Evolutionary conservation across 1,139 yeast genomes (phyloP), one percentile per base, ranked within the genome.

Genomic region (Saccharomyces pastorianus): DNA sequence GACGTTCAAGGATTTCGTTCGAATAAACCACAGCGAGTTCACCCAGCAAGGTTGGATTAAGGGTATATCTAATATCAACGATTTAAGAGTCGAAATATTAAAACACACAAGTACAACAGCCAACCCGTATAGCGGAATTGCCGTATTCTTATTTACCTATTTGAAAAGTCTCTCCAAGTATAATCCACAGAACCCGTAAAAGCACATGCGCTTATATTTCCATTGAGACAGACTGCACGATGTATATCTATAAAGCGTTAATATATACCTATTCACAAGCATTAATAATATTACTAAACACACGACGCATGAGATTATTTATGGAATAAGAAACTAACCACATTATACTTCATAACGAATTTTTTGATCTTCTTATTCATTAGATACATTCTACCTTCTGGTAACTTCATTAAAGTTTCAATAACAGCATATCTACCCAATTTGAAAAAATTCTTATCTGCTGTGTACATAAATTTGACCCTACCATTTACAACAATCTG

Each of bases 401-500:
- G 65, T 1, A 56, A 46, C 6, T 57, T 26, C 47, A 54, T 51
- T 31, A 67, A 53, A 27, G 72, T 71, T 67, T 76, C 70, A 56
- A 73, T 42, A 26, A 79, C 69, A 2, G 55, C 61, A 2, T 65
- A 69, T 34, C 74, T 71, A 9, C 74, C 69, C n/a, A 57, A 56
- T 3, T 72, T 64, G 2, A 71, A 63, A 47, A 79, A 66, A 0
- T 67, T 63, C 48, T 72, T 71, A 4, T 68, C 62, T 2, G 74
- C 78, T 17, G 69, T 64, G 56, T 81, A 72, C 31, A 73, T 73
- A 53, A 79, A 79, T 57, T 84, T 77, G 64, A 80, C 75, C 66
- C 83, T 86, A 1, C 96, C 96, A 65, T 88, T 83, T 34, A 88
- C 73, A 62, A 85, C 80, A 8, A 88, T 75, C 55, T 79, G 82